Base-by-base conservation (phyloP, 2,329 filamentous ascomycete genomes). In the Microdochium nivale region DNA sequence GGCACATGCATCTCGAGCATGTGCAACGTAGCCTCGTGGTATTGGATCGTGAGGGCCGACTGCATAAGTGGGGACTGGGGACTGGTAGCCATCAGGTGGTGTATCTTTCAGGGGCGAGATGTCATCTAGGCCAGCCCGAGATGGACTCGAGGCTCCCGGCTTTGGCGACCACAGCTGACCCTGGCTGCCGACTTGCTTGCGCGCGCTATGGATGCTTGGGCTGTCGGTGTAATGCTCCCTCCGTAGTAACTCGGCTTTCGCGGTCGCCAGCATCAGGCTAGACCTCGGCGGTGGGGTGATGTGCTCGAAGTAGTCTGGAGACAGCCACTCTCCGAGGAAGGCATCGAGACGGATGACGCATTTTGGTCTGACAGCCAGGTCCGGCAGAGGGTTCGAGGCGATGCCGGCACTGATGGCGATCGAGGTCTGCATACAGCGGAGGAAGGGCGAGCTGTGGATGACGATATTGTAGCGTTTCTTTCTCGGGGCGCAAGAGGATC, bases 291-390 rank as follows among this genome's bases (percentile, higher is more conserved):
- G 94, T 2, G 90, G 88, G 0, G 88, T 92, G 57, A 96, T 96
- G 50, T 87, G 79, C 56, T 96, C 90, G 62, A 92, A 99, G 67
- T 99, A 99, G 63, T 91, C 86, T 1, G 90, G 89, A 2, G 87
- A 88, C 27, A 97, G 77, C 94, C 94, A 99, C 74, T 99, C 94
- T 48, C 94, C 92, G 0, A 99, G 77, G 63, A 95, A 96, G 0
- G 91, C 87, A 68, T 99, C 94, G 5, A 99, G 78, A 1, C 94
- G 86, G 48, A 99, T 70, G 10, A 84, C 76, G 2, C 80, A 73
- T 56, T 81, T 86, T 52, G 76, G 74, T 21, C 56, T 51, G 52
- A 62, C 49, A 52, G 51, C 52, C n/a, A 52, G 24, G 24, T 51
- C 52, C 43, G 53, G 55, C 50, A 51, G 57, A 4, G 70, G 64